These are phyloP conservation scores for Coniferiporia weirii DNA, from an alignment of 1,284 basidiomycete species.

Conservation along the genomic window DNA sequence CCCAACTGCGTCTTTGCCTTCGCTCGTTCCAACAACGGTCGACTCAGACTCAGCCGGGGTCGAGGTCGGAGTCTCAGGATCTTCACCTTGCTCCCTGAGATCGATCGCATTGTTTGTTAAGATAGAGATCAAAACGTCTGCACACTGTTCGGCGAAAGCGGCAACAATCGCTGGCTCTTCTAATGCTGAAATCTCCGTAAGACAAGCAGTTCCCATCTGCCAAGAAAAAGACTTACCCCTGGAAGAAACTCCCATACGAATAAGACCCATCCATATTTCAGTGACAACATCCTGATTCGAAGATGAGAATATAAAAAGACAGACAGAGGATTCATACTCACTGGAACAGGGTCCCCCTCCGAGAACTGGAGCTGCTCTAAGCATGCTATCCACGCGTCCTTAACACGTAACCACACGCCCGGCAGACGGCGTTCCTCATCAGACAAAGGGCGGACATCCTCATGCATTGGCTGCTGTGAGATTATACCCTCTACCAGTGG, in stretches of 20 bases:
- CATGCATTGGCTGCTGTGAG: slow-evolving; percentile 39
- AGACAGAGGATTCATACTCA: slow-evolving; percentile 26
- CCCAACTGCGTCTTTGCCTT: slow-evolving; percentile 7
- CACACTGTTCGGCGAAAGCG: slow-evolving; percentile 38
- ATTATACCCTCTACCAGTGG: slow-evolving; percentile 39
- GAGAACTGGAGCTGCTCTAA: slow-evolving; percentile 39
- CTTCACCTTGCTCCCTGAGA: slow-evolving; percentile 24
- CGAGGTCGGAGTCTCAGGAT: background rate
- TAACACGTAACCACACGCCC: slow-evolving; percentile 48
- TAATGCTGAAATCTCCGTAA: background rate
- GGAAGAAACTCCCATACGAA: slow-evolving; percentile 32
- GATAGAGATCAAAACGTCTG: slow-evolving; percentile 42
- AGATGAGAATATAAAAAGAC: slow-evolving; percentile 6
- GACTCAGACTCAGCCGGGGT: background rate
- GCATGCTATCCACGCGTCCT: slow-evolving; percentile 52
- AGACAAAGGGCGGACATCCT: slow-evolving; percentile 50
- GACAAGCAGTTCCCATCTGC: background rate
- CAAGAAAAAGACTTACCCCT: background rate
- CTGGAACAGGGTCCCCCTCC: slow-evolving; percentile 35
- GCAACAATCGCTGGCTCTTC: slow-evolving; percentile 30
- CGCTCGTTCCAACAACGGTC: background rate
- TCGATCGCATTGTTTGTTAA: slow-evolving; percentile 50
- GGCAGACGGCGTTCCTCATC: slow-evolving; percentile 49
- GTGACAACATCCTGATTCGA: slow-evolving; percentile 32
- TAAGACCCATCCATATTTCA: slow-evolving; percentile 38